These are phyloP conservation scores for Leishmania tarentolae DNA, from an alignment of 208 protist genomes.

Conservation along the genomic window DNA sequence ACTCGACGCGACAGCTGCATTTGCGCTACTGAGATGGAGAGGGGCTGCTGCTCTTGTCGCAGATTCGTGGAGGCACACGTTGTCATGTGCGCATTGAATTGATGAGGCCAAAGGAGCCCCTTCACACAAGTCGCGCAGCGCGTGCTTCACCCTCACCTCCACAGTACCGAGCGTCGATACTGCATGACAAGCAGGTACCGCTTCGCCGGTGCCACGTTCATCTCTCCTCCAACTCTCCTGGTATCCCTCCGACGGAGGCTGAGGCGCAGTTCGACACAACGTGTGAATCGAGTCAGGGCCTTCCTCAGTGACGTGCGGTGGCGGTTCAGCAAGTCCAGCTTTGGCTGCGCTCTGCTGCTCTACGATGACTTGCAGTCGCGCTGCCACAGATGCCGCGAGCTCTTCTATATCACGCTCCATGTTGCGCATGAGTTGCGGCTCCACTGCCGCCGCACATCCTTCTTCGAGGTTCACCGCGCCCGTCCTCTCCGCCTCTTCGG, in stretches of 20 bases:
- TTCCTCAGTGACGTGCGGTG: neutral
- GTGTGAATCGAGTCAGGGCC: neutral
- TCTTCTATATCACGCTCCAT: neutral
- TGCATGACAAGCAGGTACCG: neutral
- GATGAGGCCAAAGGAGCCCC: neutral
- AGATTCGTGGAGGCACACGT: neutral
- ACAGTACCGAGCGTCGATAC: neutral
- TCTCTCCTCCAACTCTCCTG: neutral
- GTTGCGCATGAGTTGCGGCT: neutral
- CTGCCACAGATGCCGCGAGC: neutral
- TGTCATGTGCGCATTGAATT: too few species aligned
- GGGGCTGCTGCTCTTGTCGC: neutral
- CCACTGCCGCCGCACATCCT: neutral
- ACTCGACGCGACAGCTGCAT: neutral
- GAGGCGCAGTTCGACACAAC: neutral
- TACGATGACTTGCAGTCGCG: neutral
- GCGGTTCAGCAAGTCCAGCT: neutral
- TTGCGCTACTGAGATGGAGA: neutral
- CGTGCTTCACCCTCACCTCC: neutral
- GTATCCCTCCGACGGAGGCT: neutral
- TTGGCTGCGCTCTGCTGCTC: conserved; percentile 1
- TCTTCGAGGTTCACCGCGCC: neutral
- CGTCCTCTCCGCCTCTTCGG: neutral
- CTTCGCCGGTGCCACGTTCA: neutral
- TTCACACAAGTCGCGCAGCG: neutral